Conservation (phyloP, 1,139 yeast genomes). For the Chernovozyma aurita region DNA sequence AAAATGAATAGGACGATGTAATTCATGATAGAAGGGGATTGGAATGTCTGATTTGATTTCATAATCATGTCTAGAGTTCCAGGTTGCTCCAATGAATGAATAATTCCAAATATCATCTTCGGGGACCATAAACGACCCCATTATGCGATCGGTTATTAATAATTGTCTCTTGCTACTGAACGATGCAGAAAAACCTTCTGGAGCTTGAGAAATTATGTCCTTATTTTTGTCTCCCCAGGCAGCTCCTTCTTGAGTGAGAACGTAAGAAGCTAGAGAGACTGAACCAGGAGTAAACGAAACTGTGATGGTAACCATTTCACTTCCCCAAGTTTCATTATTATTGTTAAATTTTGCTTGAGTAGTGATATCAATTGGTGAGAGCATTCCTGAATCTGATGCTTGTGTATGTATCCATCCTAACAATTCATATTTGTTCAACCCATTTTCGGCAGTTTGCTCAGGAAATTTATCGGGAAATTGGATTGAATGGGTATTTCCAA, state of each 20-base stretch:
- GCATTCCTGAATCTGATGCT: constrained; percentile 44
- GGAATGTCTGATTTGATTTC: constrained; percentile 76
- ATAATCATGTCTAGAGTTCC: constrained; percentile 60
- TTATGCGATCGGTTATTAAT: constrained; percentile 67
- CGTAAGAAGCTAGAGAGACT: constrained; percentile 67
- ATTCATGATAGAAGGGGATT: constrained; percentile 72
- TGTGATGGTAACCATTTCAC: constrained; percentile 50
- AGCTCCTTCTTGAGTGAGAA: constrained; percentile 59
- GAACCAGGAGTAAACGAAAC: constrained; percentile 84
- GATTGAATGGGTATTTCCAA: constrained; percentile 67
- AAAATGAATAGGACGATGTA: constrained; percentile 89
- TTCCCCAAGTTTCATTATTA: constrained; percentile 24
- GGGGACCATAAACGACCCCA: constrained; percentile 87
- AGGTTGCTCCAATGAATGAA: constrained; percentile 81
- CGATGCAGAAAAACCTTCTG: constrained; percentile 58
- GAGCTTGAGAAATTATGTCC: constrained; percentile 49
- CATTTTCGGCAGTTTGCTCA: constrained; percentile 24
- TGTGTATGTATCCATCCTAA: constrained; percentile 86
- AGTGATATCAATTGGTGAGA: constrained; percentile 70
- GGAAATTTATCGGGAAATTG: constrained; percentile 56
- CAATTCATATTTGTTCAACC: constrained; percentile 48
- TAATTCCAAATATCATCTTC: constrained; percentile 86
- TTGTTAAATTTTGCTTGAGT: constrained; percentile 49
- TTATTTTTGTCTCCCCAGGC: constrained; percentile 72
- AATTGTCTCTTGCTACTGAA: constrained; percentile 68